Conservation (phyloP, 192 early-diverging fungal species). For the Geranomyces variabilis region DNA sequence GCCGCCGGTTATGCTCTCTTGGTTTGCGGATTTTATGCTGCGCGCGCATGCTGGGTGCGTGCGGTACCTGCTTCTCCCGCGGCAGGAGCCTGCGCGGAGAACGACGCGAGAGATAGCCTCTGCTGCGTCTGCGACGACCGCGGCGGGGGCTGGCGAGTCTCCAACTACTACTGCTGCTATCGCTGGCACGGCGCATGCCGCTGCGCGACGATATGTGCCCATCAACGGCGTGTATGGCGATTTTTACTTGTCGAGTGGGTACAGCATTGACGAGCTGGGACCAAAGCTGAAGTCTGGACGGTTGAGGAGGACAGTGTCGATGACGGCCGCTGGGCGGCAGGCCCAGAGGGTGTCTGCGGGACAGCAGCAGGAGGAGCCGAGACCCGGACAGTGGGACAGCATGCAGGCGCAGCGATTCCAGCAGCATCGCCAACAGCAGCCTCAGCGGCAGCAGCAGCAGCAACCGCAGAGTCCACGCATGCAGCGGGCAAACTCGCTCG, state of each 20-base stretch:
- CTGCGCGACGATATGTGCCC: conserved; percentile 23
- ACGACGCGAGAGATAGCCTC: background rate
- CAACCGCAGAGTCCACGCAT: background rate
- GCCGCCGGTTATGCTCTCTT: conserved; percentile 24
- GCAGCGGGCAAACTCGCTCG: background rate
- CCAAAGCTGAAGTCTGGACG: conserved; percentile 6
- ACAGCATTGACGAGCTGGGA: conserved; percentile 28
- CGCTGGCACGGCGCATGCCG: conserved; percentile 10
- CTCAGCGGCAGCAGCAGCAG: background rate
- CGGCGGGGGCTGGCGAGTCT: background rate
- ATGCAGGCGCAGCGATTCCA: too few relatives aligned
- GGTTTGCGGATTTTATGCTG: conserved; percentile 29
- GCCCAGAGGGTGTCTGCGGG: background rate
- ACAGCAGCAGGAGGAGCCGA: background rate
- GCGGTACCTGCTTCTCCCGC: conserved; percentile 18
- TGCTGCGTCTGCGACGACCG: background rate
- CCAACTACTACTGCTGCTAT: background rate
- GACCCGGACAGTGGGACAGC: too few relatives aligned
- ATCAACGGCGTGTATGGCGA: conserved; percentile 22
- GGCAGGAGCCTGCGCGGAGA: conserved; percentile 18
- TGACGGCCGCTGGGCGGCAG: background rate
- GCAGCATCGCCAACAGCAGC: too few relatives aligned
- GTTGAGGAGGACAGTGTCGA: background rate
- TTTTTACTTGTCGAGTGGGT: conserved; percentile 24
- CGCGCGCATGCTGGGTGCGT: conserved; percentile 21